Conservation (phyloP, 495 filamentous ascomycete genomes). For the Podospora appendiculata region DNA sequence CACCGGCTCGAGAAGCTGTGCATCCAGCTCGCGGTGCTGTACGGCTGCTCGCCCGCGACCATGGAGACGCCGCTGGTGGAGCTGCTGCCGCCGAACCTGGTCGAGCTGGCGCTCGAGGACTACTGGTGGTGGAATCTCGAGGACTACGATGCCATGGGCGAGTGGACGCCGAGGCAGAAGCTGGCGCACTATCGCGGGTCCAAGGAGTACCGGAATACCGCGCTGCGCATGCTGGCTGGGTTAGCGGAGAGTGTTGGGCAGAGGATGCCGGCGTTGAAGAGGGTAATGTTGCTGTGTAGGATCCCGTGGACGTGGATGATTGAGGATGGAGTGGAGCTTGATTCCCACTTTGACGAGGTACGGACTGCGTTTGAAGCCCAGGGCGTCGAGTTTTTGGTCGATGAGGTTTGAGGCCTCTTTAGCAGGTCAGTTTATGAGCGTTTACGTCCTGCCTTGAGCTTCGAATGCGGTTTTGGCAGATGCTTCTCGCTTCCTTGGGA, state of each 20-base stretch:
- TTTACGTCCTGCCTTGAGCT: no score
- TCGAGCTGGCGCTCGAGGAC: conserved; percentile 24
- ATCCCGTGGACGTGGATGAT: conserved; percentile 23
- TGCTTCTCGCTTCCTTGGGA: no score
- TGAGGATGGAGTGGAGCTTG: conserved; percentile 6
- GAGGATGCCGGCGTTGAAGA: conserved; percentile 8
- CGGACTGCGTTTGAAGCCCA: conserved; percentile 7
- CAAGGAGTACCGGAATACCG: conserved; percentile 11
- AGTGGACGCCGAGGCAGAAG: conserved; percentile 11
- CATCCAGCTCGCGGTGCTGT: conserved; percentile 19
- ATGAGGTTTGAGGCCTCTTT: background rate
- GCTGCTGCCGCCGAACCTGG: conserved; percentile 22
- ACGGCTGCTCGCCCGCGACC: conserved; percentile 8
- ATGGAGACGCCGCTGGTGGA: conserved; percentile 10
- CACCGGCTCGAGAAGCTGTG: conserved; percentile 14
- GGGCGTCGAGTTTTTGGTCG: conserved; percentile 20
- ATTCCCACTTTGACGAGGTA: conserved; percentile 17
- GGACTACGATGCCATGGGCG: conserved; percentile 6
- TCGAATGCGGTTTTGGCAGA: no score
- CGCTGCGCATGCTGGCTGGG: conserved; percentile 11
- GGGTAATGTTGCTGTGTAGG: conserved; percentile 16
- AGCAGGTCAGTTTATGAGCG: no score
- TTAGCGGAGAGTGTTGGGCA: conserved; percentile 11
- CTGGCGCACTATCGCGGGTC: conserved; percentile 14
- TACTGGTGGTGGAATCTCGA: conserved; percentile 22